Conservation (phyloP, 208 protist genomes). For the Leishmania mexicana region DNA sequence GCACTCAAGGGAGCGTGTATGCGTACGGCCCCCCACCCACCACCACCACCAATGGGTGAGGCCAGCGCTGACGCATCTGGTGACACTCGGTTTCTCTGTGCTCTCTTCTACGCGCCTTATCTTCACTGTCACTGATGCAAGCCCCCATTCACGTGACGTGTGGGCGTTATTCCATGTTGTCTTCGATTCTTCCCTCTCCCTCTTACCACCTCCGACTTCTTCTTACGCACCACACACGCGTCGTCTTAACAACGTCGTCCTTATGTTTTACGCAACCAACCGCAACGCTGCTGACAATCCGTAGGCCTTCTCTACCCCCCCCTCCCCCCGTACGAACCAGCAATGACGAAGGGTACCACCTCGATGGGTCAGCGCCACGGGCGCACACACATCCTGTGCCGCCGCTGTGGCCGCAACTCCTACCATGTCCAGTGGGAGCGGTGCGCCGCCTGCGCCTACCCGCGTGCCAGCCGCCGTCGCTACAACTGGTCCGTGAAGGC, state of each 20-base stretch:
- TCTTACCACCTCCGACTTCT: not conserved
- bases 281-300: not conserved
- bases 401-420: conserved; percentile 96
- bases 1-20: no score
- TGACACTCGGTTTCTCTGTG: not conserved
- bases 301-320: not conserved
- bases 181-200: not conserved
- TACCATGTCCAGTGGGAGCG: conserved; percentile 98
- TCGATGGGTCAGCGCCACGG: conserved; percentile 91
- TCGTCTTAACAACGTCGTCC: not conserved
- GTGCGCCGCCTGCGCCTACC: conserved; percentile 98
- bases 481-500: conserved; percentile 98
- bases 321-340: conserved; percentile 3
- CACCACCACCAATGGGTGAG: no score
- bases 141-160: not conserved
- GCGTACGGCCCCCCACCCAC: not conserved
- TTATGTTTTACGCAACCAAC: not conserved
- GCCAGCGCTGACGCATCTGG: no score
- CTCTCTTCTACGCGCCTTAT: not conserved
- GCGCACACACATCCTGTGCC: conserved; percentile 98
- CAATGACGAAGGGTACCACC: conserved; percentile 92
- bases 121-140: not conserved
- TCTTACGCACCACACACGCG: not conserved
- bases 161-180: not conserved
- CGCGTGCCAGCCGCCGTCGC: conserved; percentile 94